A percentile compares a stretch with the other conserved stretches of the same genome.
Evolutionary conservation across 2,329 filamentous ascomycete genomes (phyloP).

Genomic region (Trichoderma sp.): DNA sequence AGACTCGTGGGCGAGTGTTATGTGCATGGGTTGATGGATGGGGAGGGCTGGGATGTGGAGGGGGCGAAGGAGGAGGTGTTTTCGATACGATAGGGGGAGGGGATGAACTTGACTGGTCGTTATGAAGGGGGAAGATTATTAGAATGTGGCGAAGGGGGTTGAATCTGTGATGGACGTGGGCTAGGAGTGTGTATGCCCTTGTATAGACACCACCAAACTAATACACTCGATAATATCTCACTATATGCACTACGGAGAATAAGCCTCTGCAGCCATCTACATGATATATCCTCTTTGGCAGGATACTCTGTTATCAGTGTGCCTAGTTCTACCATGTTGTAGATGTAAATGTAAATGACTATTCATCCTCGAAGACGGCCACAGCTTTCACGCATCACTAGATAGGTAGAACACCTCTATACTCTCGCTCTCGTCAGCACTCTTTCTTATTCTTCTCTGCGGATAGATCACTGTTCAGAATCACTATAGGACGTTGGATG

Average conservation of each 20-base stretch:
- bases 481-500: neutral
- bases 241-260: neutral
- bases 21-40: slow-evolving; percentile 41
- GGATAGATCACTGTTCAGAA: neutral
- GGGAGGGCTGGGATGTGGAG: slow-evolving; percentile 33
- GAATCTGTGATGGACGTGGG: neutral
- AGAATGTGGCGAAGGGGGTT: neutral
- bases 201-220: neutral
- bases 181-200: neutral
- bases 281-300: neutral
- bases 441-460: neutral
- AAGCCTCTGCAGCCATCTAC: neutral
- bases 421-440: neutral
- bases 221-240: neutral
- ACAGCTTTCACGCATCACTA: neutral
- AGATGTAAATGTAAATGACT: neutral
- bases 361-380: neutral
- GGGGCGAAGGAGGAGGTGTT: slow-evolving; percentile 34
- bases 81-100: slow-evolving; percentile 25
- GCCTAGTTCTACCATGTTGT: neutral
- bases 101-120: neutral
- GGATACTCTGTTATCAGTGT: neutral
- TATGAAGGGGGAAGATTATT: neutral
- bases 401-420: neutral
- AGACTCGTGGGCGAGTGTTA: slow-evolving; percentile 40